Percentiles rank a stretch among this genome's conserved stretches.
Evolutionary conservation across 2,329 filamentous ascomycete species (phyloP).

Genomic region (Ambrosiella xylebori): DNA sequence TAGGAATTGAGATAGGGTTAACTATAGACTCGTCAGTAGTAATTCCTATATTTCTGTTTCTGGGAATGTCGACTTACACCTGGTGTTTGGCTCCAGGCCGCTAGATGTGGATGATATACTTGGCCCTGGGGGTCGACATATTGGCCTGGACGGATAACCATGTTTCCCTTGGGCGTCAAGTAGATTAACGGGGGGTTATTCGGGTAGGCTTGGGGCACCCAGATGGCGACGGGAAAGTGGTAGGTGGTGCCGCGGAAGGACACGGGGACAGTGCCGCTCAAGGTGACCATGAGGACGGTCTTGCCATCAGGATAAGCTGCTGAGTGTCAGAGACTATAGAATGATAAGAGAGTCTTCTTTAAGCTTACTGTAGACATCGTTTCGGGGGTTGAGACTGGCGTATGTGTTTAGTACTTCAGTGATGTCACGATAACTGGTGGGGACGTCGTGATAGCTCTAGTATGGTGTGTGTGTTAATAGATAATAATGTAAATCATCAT

Average conservation of each 20-base stretch:
- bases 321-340: slow-evolving; percentile 15
- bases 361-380: slow-evolving; percentile 79
- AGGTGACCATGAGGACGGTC: slow-evolving; percentile 70
- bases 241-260: slow-evolving; percentile 78
- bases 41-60: neutral
- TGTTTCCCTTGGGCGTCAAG: slow-evolving; percentile 72
- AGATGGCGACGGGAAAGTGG: slow-evolving; percentile 79
- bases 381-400: slow-evolving; percentile 65
- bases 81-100: slow-evolving; percentile 76
- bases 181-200: slow-evolving; percentile 72
- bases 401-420: slow-evolving; percentile 66
- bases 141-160: slow-evolving; percentile 81
- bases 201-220: slow-evolving; percentile 85
- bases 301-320: slow-evolving; percentile 75
- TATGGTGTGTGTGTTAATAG: neutral
- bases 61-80: slow-evolving; percentile 39
- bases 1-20: slow-evolving; percentile 66
- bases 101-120: slow-evolving; percentile 89
- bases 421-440: slow-evolving; percentile 81
- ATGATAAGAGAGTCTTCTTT: neutral
- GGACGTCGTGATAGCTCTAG: slow-evolving; percentile 85
- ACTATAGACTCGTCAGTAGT: slow-evolving; percentile 42
- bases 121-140: slow-evolving; percentile 87
- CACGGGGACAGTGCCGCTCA: slow-evolving; percentile 81
- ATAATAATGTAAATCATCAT: neutral